These are phyloP conservation scores for Aegilops sharonensis DNA, from an alignment of 176 grass and related monocot species.

Conservation along the genomic window DNA sequence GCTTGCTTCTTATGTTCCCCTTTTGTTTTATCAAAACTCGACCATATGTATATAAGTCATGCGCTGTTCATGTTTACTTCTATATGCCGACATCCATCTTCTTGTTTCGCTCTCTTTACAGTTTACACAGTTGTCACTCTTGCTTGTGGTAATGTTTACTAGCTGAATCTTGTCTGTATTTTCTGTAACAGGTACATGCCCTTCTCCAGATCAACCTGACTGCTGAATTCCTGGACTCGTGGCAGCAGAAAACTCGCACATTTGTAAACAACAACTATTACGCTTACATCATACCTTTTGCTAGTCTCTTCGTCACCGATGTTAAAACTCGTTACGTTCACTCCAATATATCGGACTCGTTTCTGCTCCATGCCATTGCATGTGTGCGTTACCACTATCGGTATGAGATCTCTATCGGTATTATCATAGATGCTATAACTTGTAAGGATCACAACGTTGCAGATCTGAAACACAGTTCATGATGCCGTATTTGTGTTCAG, in stretches of 20 bases:
- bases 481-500: neutral
- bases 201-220: neutral
- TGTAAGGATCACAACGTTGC: neutral
- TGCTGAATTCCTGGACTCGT: neutral
- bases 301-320: neutral
- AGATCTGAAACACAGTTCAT: neutral
- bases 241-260: neutral
- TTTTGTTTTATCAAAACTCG: neutral
- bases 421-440: neutral
- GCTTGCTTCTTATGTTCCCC: neutral
- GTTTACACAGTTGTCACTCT: neutral
- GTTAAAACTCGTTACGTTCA: neutral
- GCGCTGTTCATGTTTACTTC: neutral
- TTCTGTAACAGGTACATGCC: neutral
- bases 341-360: neutral
- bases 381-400: neutral
- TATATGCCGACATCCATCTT: neutral
- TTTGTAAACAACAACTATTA: neutral
- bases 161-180: slow-evolving; percentile 11
- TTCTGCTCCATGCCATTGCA: neutral
- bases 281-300: neutral
- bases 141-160: neutral
- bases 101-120: neutral
- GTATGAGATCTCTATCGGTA: neutral
- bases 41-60: too few relatives aligned